Evolutionary conservation across 352 stramenopile genomes (phyloP), one percentile per base, ranked within the genome.

Genomic region (Phytopythium sindhum): DNA sequence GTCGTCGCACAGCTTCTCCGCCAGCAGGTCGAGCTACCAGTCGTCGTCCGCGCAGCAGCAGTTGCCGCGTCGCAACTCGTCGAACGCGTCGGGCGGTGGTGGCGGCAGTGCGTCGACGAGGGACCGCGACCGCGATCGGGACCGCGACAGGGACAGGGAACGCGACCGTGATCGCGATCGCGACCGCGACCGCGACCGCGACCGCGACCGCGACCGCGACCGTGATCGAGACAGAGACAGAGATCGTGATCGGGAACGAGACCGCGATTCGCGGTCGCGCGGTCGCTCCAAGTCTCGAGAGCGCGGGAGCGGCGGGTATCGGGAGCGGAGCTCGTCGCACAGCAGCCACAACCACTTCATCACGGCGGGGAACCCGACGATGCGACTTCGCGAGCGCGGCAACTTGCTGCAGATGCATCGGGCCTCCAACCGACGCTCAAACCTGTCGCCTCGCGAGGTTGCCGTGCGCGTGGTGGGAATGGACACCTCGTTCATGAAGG

Each of bases 401-500:
- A 89, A 91, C 58, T 74, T 94, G 45, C 66, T 94, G 41, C 65
- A 80, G 15, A 94, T 94, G 86, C 86, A 94, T 44, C 80, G 82
- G 21, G 85, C 80, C 3, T 78, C 75, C 6, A 73, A 60, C 15
- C 69, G 84, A 15, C 68, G 80, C 24, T 66, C 74, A 39, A 83
- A 76, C 26, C 51, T 92, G 57, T 70, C 84, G 24, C 70, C 73
- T 0, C 55, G 65, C 0, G 84, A 91, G n/a, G 65, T 77, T 11
- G 86, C 86, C 4, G 63, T 74, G 28, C 74, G 80, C 15, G 72
- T 91, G 19, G 73, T 91, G 28, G 86, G 86, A 17, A 73, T 94
- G 54, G 84, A 94, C 57, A 68, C 65, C 2, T 78, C 76, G 51
- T 94, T 83, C 64, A 84, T 92, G 70, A 91, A 90, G 83, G 85